phyloP scores from a whole-genome alignment of 345 rosid species.

The Mangifera indica region DNA sequence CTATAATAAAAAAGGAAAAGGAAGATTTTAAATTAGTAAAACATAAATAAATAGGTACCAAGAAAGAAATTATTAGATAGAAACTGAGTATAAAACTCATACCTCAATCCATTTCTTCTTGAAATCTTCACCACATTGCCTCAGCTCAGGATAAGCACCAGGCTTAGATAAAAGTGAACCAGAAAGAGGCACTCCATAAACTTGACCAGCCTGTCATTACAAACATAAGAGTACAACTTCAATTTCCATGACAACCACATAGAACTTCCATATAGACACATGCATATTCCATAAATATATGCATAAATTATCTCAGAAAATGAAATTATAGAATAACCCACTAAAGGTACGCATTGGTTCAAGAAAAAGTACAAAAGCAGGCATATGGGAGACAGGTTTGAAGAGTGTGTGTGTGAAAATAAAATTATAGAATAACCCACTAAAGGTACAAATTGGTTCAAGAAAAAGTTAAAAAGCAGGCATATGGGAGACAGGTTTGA shows the following conservation, averaged over 20 bases:
- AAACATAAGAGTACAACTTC: conserved; percentile 16
- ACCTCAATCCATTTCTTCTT: conserved; percentile 98
- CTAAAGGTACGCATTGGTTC: background rate
- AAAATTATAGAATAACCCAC: background rate
- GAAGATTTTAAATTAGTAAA: background rate
- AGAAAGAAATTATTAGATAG: background rate
- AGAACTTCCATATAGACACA: background rate
- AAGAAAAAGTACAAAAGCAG: conserved; percentile 1
- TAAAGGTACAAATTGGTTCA: background rate
- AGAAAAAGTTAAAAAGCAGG: conserved; percentile 1
- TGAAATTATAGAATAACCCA: background rate
- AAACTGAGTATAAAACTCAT: conserved; percentile 15
- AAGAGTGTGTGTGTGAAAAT: too few relatives aligned
- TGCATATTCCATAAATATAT: too few relatives aligned
- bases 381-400: background rate
- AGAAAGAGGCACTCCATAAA: conserved; percentile 89
- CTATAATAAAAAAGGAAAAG: conserved; percentile 28
- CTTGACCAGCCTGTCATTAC: conserved; percentile 87
- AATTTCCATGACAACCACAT: background rate
- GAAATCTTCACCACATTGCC: conserved; percentile 71
- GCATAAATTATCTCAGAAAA: background rate
- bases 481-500: background rate
- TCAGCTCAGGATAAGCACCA: conserved; percentile 83
- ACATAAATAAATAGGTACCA: background rate
- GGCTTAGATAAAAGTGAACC: conserved; percentile 76